Conservation (phyloP, 2,329 filamentous ascomycete species). For the Ophiocordyceps camponoti-floridani region DNA sequence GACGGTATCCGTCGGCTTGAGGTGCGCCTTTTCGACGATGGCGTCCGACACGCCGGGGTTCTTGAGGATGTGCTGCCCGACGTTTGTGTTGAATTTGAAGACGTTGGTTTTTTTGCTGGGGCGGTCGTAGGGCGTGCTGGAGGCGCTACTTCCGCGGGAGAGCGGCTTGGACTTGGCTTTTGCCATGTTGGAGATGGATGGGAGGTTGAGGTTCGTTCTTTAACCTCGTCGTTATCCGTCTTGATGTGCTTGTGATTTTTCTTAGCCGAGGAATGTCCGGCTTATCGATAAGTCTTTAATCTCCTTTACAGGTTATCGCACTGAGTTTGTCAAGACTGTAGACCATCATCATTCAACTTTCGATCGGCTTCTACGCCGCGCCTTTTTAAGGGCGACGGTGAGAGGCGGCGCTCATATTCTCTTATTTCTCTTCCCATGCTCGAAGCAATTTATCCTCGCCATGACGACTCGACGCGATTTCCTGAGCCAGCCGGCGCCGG, state of each 20-base stretch:
- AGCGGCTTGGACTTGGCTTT: constrained; percentile 24
- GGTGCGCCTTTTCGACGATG: constrained; percentile 54
- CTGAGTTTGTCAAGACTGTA: no score
- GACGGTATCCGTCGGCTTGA: constrained; percentile 81
- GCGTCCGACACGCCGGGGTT: constrained; percentile 71
- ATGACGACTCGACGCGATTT: constrained; percentile 62
- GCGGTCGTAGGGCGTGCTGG: constrained; percentile 24
- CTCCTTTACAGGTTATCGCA: background rate
- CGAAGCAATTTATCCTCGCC: constrained; percentile 5
- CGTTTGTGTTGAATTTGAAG: constrained; percentile 91
- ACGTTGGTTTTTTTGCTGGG: constrained; percentile 49
- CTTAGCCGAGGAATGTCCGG: background rate
- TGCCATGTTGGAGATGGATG: constrained; percentile 25
- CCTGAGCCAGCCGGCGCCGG: constrained; percentile 65
- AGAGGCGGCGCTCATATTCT: background rate
- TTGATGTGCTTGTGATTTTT: no score
- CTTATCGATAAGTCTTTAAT: background rate
- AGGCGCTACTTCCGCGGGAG: constrained; percentile 23
- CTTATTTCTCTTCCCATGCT: background rate
- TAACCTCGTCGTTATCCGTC: no score
- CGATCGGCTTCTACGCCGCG: background rate
- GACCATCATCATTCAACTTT: background rate
- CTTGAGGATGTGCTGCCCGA: constrained; percentile 81
- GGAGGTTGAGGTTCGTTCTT: background rate
- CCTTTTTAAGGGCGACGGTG: background rate